Conservation (phyloP, 768 basidiomycete species). For the Collybia mongolica region DNA sequence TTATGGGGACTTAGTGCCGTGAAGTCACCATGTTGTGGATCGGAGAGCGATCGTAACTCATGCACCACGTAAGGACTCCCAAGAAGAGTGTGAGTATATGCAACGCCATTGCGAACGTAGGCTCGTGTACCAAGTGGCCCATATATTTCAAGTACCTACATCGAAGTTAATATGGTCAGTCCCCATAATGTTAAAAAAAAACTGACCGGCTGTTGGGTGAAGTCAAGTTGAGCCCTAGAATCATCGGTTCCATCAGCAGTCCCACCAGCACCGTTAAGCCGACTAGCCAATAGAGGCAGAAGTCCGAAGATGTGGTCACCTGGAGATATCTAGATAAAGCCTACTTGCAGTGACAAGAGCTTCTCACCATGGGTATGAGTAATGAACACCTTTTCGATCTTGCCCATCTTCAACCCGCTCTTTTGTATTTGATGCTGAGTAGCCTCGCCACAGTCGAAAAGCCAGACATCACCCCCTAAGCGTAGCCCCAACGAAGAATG, state of each 20-base stretch:
- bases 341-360: background rate
- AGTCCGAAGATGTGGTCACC: conserved; percentile 85
- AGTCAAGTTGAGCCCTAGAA: conserved; percentile 43
- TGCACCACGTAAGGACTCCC: conserved; percentile 75
- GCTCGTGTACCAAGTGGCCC: conserved; percentile 83
- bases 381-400: conserved; percentile 79
- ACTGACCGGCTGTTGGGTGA: conserved; percentile 31
- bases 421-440: conserved; percentile 78
- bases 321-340: conserved; percentile 25
- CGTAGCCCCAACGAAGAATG: conserved; percentile 74
- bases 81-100: conserved; percentile 68
- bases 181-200: background rate
- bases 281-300: conserved; percentile 62
- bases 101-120: conserved; percentile 69
- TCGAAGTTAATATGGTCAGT: conserved; percentile 1
- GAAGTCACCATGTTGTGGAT: conserved; percentile 51
- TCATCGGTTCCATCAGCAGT: conserved; percentile 57
- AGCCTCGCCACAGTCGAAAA: conserved; percentile 85
- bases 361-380: conserved; percentile 83
- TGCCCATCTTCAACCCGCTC: conserved; percentile 75
- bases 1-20: conserved; percentile 44
- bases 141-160: conserved; percentile 77
- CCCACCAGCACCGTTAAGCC: conserved; percentile 76
- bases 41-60: conserved; percentile 68
- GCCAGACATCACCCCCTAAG: conserved; percentile 70